Base-by-base conservation (phyloP, 2,329 filamentous ascomycete species). In the Plectosphaerella plurivora region DNA sequence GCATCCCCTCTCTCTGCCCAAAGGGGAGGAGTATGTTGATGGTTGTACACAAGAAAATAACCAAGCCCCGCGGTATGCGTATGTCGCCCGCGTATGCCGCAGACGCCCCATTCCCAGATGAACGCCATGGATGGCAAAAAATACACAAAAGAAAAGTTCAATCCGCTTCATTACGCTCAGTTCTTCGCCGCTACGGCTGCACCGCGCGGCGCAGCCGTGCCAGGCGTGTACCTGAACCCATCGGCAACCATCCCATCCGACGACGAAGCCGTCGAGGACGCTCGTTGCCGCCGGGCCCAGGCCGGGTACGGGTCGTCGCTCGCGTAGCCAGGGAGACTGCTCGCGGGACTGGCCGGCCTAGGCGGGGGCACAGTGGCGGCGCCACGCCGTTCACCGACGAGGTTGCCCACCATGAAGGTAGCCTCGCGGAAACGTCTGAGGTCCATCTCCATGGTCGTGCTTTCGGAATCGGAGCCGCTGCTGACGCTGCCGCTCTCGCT, bases 401-500 rank as follows among this genome's bases (percentile, higher is more conserved):
- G 16, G n/a, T 25, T 33, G 12, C 47, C 47, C 1, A 50, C 48
- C 24, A 41, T 16, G 18, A 50, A 22, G 8, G 48, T 41, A 20
- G 39, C 39, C 37, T 44, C 48, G 2, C 48, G 48, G n/a, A 50
- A 25, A 10, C 37, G 37, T 15, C 37, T 39, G 4, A 50, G 39
- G 39, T 50, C 48, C 48, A 50, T 44, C 48, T 50, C 48, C 48
- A 50, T 50, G 14, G 48, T 50, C 15, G 48, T 45, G 24, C 48
- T 46, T 9, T 5, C 25, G n/a, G 44, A 46, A 12, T 28, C 44
- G 9, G 15, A 37, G 12, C 28, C 35, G 5, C 37, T 28, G 16
- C 46, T 48, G 28, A 33, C 28, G 28, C 28, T 33, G 14, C 46
- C 33, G 25, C 44, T 46, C 15, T 46, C 44, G 8, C 14, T 42